Base-by-base conservation (phyloP, 257 asterid species). In the Petrea volubilis region DNA sequence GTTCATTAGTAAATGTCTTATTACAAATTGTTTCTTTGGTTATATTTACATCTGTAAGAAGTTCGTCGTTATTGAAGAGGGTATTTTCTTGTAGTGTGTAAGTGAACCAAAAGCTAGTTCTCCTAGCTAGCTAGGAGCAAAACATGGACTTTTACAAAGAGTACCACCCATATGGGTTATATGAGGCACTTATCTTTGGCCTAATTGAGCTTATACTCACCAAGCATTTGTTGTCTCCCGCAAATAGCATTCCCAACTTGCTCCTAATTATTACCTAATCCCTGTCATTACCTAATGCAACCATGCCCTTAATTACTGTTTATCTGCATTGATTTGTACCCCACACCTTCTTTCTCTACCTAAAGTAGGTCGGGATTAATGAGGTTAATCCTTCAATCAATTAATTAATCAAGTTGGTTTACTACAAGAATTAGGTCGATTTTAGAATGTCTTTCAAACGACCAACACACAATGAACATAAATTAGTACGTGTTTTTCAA, bases 321-420 rank as follows among this genome's bases (percentile, higher is more conserved):
- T 24, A 55, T 76, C 29, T 28, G 2, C 13, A 18, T 18, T 74
- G 65, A 63, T 70, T 46, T 38, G 43, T 69, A 60, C 29, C 59
- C 64, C 77, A 41, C 71, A 74, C 60, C 81, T 65, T 71, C 43
- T 36, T 46, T 66, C 77, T 51, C 63, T 46, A 66, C 80, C 77
- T 64, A 59, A 71, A 57, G 70, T 73, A 57, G 77, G 74, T 74
- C 15, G 21, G 25, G 74, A 73, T 70, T 73, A 70, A 65, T 75
- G 64, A 66, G 43, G 66, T 57, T 71, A 76, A 71, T 76, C 69
- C 50, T 41, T 53, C n/a, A 34, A 15, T 15, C 1, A 43, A 15
- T 10, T 55, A 20, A 20, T 14, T 64, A 64, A 29, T 52, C 65
- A 68, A 61, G 29, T 53, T 41, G 33, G 18, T 51, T 28, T 41